Conservation (phyloP, 805 yeast species). For the Ogataea ganodermae region DNA sequence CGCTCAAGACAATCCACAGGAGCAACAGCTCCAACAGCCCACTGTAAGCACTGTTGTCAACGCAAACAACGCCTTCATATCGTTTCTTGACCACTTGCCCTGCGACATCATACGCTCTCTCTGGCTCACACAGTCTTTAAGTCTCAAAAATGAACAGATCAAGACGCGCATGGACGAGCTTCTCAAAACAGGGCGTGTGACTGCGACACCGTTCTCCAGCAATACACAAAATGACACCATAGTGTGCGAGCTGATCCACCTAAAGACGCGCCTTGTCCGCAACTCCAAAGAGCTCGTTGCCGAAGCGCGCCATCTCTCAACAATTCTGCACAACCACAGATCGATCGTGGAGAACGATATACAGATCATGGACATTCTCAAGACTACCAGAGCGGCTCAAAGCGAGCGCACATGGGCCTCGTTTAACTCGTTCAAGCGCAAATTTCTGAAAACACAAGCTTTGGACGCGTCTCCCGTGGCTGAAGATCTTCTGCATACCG, state of each 20-base stretch:
- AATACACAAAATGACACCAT: not conserved
- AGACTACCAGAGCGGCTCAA: slow-evolving; percentile 16
- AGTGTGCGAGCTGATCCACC: slow-evolving; percentile 3
- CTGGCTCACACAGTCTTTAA: slow-evolving; percentile 39
- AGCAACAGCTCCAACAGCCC: not conserved
- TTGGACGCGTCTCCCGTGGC: not conserved
- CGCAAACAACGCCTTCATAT: slow-evolving; percentile 38
- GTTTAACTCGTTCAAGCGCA: slow-evolving; percentile 27
- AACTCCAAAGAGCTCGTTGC: slow-evolving; percentile 28
- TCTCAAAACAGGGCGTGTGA: not conserved
- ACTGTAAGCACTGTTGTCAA: slow-evolving; percentile 31
- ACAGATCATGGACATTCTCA: slow-evolving; percentile 25
- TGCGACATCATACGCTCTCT: slow-evolving; percentile 40
- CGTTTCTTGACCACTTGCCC: slow-evolving; percentile 41
- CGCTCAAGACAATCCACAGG: not conserved
- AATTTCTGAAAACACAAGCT: slow-evolving; percentile 13
- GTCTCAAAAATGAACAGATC: slow-evolving; percentile 26
- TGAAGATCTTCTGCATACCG: not conserved
- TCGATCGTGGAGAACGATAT: slow-evolving; percentile 28
- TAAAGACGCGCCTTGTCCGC: slow-evolving; percentile 15
- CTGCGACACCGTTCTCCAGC: no score
- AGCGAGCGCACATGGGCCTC: slow-evolving; percentile 27
- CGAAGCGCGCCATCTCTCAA: slow-evolving; percentile 29
- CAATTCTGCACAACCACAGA: slow-evolving; percentile 26
- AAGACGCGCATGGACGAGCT: slow-evolving; percentile 12